Percentiles rank a stretch among this genome's conserved stretches.
These are phyloP conservation scores for Tephrocybe sp. DNA, from an alignment of 768 basidiomycete species.

Conservation along the genomic window DNA sequence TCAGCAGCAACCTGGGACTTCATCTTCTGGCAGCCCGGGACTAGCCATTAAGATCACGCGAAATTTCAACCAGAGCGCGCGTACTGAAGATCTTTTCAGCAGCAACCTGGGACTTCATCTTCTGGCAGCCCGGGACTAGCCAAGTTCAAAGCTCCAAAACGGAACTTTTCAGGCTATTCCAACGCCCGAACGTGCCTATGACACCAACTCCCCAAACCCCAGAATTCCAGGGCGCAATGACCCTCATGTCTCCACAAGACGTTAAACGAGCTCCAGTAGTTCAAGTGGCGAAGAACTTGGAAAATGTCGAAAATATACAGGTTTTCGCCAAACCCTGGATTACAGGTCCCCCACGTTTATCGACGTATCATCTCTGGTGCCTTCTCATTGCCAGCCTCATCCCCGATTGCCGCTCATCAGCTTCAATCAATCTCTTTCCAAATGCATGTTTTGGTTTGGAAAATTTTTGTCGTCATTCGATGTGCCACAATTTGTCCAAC, in stretches of 20 bases:
- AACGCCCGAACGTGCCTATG: neutral
- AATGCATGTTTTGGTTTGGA: neutral
- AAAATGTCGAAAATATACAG: neutral
- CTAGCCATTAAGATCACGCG: neutral
- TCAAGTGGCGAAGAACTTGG: neutral
- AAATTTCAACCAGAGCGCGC: neutral
- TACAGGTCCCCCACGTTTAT: neutral
- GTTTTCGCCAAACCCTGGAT: neutral
- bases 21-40: neutral
- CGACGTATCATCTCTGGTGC: neutral
- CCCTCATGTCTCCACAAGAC: neutral
- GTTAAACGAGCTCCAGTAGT: neutral
- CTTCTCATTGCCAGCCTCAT: neutral
- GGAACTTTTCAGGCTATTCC: neutral
- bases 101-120: neutral
- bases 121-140: neutral
- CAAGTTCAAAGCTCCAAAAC: neutral
- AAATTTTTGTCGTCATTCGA: neutral
- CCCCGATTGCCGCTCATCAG: neutral
- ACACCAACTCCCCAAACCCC: neutral
- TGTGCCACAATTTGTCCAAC: neutral
- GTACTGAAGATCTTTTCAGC: neutral
- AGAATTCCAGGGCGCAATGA: neutral
- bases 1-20: neutral
- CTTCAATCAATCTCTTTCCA: neutral